Evolutionary conservation across 192 early-diverging fungal species (phyloP), one percentile per base, ranked within the genome.

Genomic region (Podila horticola): DNA sequence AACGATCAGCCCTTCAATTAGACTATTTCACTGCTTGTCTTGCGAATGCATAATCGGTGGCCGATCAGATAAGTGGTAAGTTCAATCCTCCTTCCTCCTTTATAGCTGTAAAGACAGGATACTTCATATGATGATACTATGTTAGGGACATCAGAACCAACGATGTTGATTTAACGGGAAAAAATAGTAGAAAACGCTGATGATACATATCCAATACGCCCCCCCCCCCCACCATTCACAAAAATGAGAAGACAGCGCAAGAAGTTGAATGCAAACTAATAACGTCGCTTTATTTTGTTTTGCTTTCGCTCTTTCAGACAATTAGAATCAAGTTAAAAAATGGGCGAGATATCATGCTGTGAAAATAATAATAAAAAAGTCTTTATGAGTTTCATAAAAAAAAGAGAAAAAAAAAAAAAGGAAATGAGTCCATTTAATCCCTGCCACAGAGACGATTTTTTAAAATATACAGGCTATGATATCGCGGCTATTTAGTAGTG

Each of bases 81-180:
- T 55, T 55, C 52, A 55, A 55, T 55, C 52, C 52, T 55, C 17
- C 19, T 52, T 26, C 22, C 36, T 22, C 22, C 19, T 36, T 33
- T 20, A 11, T 50, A 20, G 24, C n/a, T n/a, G 19, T 3, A 5
- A 24, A 50, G 5, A 31, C 29, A 30, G 28, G 5, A 15, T 29
- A 31, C 41, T 45, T 65, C 64, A 66, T 58, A 67, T 52, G 66
- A 67, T 67, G 66, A 67, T 52, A 57, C 20, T 67, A 36, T 57
- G 66, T 67, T 67, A 67, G 66, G 66, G 66, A 67, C 66, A 67
- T 67, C 66, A 29, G 66, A 67, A 30, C 19, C 17, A 58, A 20
- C n/a, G 15, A 74, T 73, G 59, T 66, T 29, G 67, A 62, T 75
- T 74, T 71, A 58, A 62, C 57, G 66, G 65, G 45, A 66, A 52